Base-by-base conservation (phyloP, 768 basidiomycete species). In the Tylopilus rubrobrunneus region DNA sequence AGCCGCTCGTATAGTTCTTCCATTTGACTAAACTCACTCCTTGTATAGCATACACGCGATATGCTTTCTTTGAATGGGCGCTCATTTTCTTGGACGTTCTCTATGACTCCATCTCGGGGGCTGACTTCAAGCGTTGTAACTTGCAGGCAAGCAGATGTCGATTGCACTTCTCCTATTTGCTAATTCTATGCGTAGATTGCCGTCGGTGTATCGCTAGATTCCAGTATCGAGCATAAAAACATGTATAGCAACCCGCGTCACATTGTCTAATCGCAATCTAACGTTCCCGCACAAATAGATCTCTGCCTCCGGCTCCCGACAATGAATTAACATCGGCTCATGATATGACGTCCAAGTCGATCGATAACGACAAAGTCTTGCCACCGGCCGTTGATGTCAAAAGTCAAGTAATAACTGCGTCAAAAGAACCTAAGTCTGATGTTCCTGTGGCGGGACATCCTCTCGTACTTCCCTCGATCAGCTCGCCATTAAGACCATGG, bases 31-130 rank as follows among this genome's bases (percentile, higher is more conserved):
- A 33, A n/a, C 53, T 55, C 21, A 57, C 28, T 33, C 7, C 31
- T 46, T 40, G 48, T 36, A 51, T 61, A 91, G 92, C 93, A 11
- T 96, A 96, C 70, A 93, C 90, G 3, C 73, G 73, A 41, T 96
- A 94, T 63, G 82, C 86, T 43, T 86, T 94, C 70, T 89, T 89
- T 61, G 93, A 96, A 71, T 96, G 93, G 93, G 76, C 75, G 8
- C 80, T 92, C 45, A 89, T 92, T 51, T 64, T 86, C 48, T 74
- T 86, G 43, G 90, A 92, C 53, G 74, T 92, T 25, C 53, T 82
- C 14, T 92, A 83, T 59, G 90, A 92, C 64, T 83, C 89, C 0
- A 67, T 86, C n/a, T 62, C 80, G 1, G 81, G 77, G 51, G 70
- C 76, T 28, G 89, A 90, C 59, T 81, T 90, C 56, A 70, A 67